Evolutionary conservation across 1,284 basidiomycete species (phyloP), one percentile per base, ranked within the genome.

Genomic region (Pseudozyma pruni): DNA sequence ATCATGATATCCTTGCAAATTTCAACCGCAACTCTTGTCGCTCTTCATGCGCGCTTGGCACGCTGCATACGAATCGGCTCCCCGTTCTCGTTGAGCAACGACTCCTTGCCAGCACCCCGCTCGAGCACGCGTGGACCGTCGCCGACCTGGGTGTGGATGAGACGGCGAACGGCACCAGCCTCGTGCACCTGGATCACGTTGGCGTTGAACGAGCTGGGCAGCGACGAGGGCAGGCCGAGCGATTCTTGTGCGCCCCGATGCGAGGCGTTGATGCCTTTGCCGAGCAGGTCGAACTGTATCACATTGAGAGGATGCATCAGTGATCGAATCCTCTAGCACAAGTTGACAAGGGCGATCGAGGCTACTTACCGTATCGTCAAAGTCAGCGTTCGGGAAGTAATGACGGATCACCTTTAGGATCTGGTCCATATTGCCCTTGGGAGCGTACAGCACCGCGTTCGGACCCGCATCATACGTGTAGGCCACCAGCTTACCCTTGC

Each of bases 381-480:
- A 80, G 60, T 76, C 76, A 22, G 80, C 75, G 44, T 75, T 80
- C 35, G 79, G 79, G 69, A 82, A 81, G 71, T 82, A 82, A 66
- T 81, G 80, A 5, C 76, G 70, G 54, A 82, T 68, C 9, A 69
- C 60, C 43, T 60, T 54, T 25, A 80, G 49, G n/a, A 81, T 63
- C n/a, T 51, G 27, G 2, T 56, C 46, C 51, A 78, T 59, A 53
- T 81, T 71, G 40, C 56, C 53, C 81, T 90, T 87, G 19, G 88
- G 88, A 0, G 93, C 88, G 84, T 98, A 99, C 78, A 99, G 93
- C 76, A 99, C 96, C 1, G 95, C 95, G 84, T 99, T 99, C 31
- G 96, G 96, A 34, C 95, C 95, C 0, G 95, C 96, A 79, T 99
- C 96, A 82, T 92, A 98, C 7, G 96, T 98, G 85, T 99, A 99